Evolutionary conservation across 306 rosid species (phyloP).

Genomic region (Sindora glabra): DNA sequence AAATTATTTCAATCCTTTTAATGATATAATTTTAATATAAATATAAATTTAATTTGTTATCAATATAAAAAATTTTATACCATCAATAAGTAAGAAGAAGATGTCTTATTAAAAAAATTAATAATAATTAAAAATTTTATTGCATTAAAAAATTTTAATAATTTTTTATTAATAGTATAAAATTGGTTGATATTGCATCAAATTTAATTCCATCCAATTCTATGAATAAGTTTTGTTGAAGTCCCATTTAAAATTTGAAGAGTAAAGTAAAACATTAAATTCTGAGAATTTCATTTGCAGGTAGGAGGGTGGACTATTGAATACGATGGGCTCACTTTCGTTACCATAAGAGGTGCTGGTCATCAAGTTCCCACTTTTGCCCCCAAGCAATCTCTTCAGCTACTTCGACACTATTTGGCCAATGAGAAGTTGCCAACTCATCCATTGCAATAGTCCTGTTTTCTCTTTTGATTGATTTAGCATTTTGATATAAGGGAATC

Average conservation of each 20-base stretch:
- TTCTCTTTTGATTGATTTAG: not conserved
- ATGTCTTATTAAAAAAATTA: too few species aligned
- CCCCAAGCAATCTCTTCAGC: slow-evolving; percentile 42
- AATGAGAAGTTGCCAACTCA: slow-evolving; percentile 34
- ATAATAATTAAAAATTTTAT: too few species aligned
- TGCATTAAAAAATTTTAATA: too few species aligned
- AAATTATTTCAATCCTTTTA: too few species aligned
- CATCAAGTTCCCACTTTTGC: slow-evolving; percentile 46
- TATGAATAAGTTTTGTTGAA: not conserved
- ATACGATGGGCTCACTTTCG: slow-evolving; percentile 31
- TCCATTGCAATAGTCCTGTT: slow-evolving; percentile 5
- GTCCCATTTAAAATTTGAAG: not conserved
- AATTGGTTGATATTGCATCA: too few species aligned
- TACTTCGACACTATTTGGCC: slow-evolving; percentile 27
- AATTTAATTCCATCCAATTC: too few species aligned
- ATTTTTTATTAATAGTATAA: too few species aligned
- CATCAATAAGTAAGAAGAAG: too few species aligned
- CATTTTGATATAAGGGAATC: too few species aligned
- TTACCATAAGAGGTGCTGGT: slow-evolving; percentile 51
- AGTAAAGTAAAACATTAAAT: not conserved
- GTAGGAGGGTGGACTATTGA: slow-evolving; percentile 39
- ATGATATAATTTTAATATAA: too few species aligned
- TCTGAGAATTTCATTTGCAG: not conserved
- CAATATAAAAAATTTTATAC: too few species aligned
- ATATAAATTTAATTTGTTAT: too few species aligned